Percentiles rank a stretch among this genome's conserved stretches.
Conservation (phyloP, 192 early-diverging fungal species). For the Funneliformis mosseae region DNA sequence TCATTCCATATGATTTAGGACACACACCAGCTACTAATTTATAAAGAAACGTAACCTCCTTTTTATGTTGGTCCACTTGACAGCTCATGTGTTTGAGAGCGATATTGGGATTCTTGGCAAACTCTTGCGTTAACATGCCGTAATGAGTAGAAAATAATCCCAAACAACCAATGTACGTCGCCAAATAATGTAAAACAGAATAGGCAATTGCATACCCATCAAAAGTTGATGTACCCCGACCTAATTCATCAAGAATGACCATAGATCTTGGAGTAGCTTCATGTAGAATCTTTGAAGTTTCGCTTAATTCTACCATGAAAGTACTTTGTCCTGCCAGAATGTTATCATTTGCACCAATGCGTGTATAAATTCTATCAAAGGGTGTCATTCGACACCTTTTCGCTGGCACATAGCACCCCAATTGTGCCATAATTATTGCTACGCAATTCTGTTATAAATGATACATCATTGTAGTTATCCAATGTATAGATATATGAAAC, state of each 20-base stretch:
- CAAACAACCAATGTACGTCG: conserved; percentile 80
- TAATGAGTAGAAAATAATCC: conserved; percentile 98
- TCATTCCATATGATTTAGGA: conserved; percentile 97
- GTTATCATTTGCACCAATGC: conserved; percentile 98
- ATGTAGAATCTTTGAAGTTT: conserved; percentile 89
- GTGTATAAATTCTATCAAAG: conserved; percentile 94
- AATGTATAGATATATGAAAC: not conserved
- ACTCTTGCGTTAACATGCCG: conserved; percentile 85
- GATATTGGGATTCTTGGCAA: conserved; percentile 75
- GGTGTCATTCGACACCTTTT: conserved; percentile 68
- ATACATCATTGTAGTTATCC: not conserved
- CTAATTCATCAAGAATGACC: conserved; percentile 97
- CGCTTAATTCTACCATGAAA: conserved; percentile 95
- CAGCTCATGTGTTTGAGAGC: conserved; percentile 88
- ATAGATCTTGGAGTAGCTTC: conserved; percentile 89
- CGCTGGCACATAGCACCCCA: conserved; percentile 95
- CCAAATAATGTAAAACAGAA: conserved; percentile 83
- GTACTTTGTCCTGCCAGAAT: conserved; percentile 93
- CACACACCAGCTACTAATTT: conserved; percentile 83
- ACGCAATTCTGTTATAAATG: conserved; percentile 67
- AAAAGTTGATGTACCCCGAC: conserved; percentile 94
- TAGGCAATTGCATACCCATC: conserved; percentile 98
- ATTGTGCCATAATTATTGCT: conserved; percentile 93
- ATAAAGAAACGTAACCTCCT: conserved; percentile 95
- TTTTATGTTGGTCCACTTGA: conserved; percentile 75